These are phyloP conservation scores for Tympanopsis confertula DNA, from an alignment of 2,329 filamentous ascomycete species.

Conservation along the genomic window DNA sequence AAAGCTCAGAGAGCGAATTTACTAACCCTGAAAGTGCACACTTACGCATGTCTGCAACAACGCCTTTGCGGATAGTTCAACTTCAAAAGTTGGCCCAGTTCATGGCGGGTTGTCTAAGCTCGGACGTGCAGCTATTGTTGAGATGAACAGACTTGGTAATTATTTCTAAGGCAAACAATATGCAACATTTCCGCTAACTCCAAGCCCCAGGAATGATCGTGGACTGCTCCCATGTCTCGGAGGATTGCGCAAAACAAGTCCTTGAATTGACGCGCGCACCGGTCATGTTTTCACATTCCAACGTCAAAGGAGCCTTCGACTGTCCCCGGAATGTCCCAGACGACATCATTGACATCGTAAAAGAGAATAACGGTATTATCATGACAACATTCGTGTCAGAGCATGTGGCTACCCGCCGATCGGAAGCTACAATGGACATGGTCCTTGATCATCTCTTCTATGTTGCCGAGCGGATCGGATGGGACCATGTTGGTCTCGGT, in stretches of 20 bases:
- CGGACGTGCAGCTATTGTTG: conserved; percentile 14
- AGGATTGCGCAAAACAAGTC: conserved; percentile 8
- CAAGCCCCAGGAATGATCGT: conserved; percentile 10
- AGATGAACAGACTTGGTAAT: conserved; percentile 24
- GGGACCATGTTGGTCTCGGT: conserved; percentile 23
- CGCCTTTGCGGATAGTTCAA: conserved; percentile 8
- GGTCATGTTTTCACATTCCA: conserved; percentile 9
- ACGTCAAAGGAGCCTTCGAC: conserved; percentile 9
- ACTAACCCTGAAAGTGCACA: conserved; percentile 4
- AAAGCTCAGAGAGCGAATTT: conserved; percentile 15
- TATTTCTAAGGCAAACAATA: conserved; percentile 11
- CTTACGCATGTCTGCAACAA: conserved; percentile 10
- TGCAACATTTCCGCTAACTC: conserved; percentile 18
- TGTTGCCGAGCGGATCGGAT: conserved; percentile 17
- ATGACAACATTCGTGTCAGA: conserved; percentile 26
- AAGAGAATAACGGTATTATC: conserved; percentile 22
- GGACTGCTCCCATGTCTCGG: conserved; percentile 7
- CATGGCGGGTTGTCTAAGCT: conserved; percentile 11
- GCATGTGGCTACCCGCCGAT: conserved; percentile 15
- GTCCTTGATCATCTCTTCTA: conserved; percentile 21
- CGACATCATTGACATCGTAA: conserved; percentile 20
- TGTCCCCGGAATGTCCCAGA: conserved; percentile 27
- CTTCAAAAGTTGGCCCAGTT: conserved; percentile 4
- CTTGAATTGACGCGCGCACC: conserved; percentile 9
- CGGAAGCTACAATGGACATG: conserved; percentile 16